Base-by-base conservation (phyloP, 306 rosid species). In the Pyrus pyrifolia region DNA sequence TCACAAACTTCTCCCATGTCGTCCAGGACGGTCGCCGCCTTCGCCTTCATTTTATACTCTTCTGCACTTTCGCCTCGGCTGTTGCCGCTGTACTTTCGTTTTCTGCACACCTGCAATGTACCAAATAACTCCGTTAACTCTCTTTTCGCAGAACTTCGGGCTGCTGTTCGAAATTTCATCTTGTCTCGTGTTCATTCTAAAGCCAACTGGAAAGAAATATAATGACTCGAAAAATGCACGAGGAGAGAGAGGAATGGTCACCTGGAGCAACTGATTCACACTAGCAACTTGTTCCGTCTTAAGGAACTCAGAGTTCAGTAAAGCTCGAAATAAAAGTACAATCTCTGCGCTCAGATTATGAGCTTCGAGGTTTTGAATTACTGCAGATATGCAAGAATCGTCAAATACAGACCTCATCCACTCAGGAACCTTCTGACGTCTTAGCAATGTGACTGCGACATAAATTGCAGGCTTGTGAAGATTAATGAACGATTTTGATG, bases 321-420 rank as follows among this genome's bases (percentile, higher is more conserved):
- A 88, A 84, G 85, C 91, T 85, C 84, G 85, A 76, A 94, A 87
- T 74, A 90, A 81, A 68, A 83, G 75, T 74, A 94, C 76, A 45
- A 84, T 83, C 85, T 90, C 96, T 38, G 84, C 81, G 83, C 84
- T 90, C 81, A 92, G 65, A 80, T 85, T 79, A 73, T 75, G 80
- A 55, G 87, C 75, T 57, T 83, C 62, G 63, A 90, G 79, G 81
- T 89, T 89, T 76, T 85, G 84, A 69, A 90, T 85, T 31, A 90
- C 86, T 84, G 94, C 86, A 51, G 92, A 89, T 79, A 94, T 82
- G 88, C 92, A 88, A 59, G 91, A 82, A 66, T 81, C 73, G 81
- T 87, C 80, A 76, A 94, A 88, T 46, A 86, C 79, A 30, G 83
- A 85, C 79, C 83, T 89, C 93, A 94, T 84, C 96, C 97, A 94